A percentile compares a stretch with the other conserved stretches of the same genome.
phyloP scores from a whole-genome alignment of 2,329 filamentous ascomycete species.

The Paraphaeosphaeria sporulosa region DNA sequence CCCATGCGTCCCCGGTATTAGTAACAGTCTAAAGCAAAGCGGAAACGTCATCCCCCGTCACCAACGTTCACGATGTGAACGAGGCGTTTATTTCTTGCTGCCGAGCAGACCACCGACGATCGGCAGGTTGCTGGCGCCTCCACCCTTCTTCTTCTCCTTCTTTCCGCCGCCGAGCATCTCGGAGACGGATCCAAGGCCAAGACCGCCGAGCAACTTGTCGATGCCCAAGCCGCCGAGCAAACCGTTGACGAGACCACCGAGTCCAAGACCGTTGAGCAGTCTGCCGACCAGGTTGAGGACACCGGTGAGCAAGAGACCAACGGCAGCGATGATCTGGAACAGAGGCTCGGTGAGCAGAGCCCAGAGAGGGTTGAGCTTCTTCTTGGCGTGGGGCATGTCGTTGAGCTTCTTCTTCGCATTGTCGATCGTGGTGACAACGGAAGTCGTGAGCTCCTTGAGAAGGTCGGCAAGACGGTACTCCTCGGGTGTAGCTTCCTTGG shows the following conservation, averaged over 20 bases:
- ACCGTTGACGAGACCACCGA: conserved; percentile 81
- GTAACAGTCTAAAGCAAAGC: conserved; percentile 14
- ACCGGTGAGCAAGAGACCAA: conserved; percentile 81
- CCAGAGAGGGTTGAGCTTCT: conserved; percentile 89
- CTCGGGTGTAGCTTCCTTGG: conserved; percentile 79
- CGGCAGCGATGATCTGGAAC: conserved; percentile 90
- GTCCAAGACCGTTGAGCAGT: conserved; percentile 79
- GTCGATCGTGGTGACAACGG: conserved; percentile 83
- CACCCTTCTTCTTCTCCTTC: conserved; percentile 59
- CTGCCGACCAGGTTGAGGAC: conserved; percentile 85
- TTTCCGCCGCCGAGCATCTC: conserved; percentile 62
- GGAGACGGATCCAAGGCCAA: conserved; percentile 68
- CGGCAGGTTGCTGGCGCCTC: conserved; percentile 50
- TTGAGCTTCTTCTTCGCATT: conserved; percentile 86
- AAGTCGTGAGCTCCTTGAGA: conserved; percentile 84
- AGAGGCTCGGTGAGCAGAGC: conserved; percentile 81
- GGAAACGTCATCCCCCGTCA: conserved; percentile 21
- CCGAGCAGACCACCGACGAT: conserved; percentile 59
- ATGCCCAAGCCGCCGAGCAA: conserved; percentile 80
- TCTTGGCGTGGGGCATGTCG: conserved; percentile 93
- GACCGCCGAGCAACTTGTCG: conserved; percentile 74
- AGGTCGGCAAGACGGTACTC: conserved; percentile 85
- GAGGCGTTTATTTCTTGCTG: conserved; percentile 36
- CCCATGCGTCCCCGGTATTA: background rate
- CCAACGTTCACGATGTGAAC: conserved; percentile 3